Conservation (phyloP, 2,329 filamentous ascomycete species). For the Alternaria gansuensis region DNA sequence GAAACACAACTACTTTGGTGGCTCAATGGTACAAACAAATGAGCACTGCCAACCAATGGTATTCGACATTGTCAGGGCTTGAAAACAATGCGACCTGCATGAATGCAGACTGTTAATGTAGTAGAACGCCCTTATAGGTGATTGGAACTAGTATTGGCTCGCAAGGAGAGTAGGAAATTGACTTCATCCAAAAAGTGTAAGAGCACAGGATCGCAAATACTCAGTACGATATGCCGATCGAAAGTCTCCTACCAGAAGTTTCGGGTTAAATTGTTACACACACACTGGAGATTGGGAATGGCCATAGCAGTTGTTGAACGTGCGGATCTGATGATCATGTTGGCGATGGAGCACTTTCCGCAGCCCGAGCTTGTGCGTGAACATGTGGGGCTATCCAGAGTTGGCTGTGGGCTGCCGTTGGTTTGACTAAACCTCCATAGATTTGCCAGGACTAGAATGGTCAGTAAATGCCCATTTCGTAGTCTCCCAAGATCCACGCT, state of each 20-base stretch:
- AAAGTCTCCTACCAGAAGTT: background rate
- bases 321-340: background rate
- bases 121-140: background rate
- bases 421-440: background rate
- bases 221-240: background rate
- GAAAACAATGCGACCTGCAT: background rate
- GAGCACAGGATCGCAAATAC: background rate
- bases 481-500: background rate
- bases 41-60: background rate
- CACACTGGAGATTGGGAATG: background rate
- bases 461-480: background rate
- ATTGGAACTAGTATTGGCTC: background rate
- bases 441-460: background rate
- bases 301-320: background rate
- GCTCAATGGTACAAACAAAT: background rate
- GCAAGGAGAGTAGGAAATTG: background rate
- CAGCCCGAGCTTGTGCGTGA: background rate
- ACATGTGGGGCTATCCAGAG: slow-evolving; percentile 3
- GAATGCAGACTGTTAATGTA: slow-evolving; percentile 2
- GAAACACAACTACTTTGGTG: background rate
- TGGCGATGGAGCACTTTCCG: background rate
- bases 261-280: slow-evolving; percentile 4
- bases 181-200: background rate
- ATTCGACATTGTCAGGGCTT: background rate
- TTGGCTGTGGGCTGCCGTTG: slow-evolving; percentile 7